Base-by-base conservation (phyloP, 2,329 filamentous ascomycete species). In the Leptographium wingfieldii region DNA sequence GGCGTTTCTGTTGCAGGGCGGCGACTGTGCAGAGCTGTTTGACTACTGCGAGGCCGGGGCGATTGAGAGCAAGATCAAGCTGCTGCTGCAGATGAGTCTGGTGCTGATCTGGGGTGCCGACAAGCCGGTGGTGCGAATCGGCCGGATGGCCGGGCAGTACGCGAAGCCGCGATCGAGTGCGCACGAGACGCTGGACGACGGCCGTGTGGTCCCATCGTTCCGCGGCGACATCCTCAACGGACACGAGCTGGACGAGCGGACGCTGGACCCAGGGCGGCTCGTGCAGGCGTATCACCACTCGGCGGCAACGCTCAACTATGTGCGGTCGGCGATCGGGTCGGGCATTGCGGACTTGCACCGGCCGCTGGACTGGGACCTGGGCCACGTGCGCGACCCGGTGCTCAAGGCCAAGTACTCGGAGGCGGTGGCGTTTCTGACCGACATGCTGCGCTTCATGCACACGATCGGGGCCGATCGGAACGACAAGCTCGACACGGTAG, bases 11-110 rank as follows among this genome's bases (percentile, higher is more conserved):
- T 83, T 99, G 4, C 94, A 99, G 75, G 94, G 94, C 62, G 94
- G 92, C 63, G 94, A 99, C 74, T 99, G 94, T 70, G 94, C 94
- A 19, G 94, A 99, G 76, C 81, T 97, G 11, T 99, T 99, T 69
- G 90, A 94, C 73, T 99, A 99, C 77, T 99, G 94, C 73, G 86
- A 88, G 67, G 87, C 91, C 71, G 81, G 82, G 16, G 87, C 88
- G 65, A 96, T 99, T 66, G 91, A 97, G 74, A 87, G 90, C 64
- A 99, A 97, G 78, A 90, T 97, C 73, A 97, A 97, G 76, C 82
- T 99, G 31, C 81, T 99, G 35, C 77, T 99, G 62, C 94, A 99
- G 75, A 97, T 99, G 92, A 95, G 90, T 65, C 76, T 99, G 66
- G 90, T 99, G 1, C 79, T 99, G 62, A 92, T 97, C 71, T 96